Conservation (phyloP, 1,284 basidiomycete genomes). For the Rhodotorula sp. region DNA sequence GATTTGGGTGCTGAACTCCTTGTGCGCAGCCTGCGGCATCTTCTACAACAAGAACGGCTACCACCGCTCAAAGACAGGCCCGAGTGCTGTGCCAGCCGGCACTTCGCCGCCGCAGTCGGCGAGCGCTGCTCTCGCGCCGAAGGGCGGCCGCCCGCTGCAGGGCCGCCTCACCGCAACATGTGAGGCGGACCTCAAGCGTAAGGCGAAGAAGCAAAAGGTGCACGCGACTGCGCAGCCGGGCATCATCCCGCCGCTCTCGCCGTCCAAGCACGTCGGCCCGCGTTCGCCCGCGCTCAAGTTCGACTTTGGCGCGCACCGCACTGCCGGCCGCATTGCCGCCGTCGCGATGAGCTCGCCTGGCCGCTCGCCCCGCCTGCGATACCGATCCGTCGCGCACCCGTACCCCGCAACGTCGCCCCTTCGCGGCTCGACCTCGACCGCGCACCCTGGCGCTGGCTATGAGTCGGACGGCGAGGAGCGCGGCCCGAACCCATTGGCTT, state of each 20-base stretch:
- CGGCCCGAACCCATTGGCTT: slow-evolving; percentile 14
- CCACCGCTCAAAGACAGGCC: slow-evolving; percentile 33
- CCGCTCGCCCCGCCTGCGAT: slow-evolving; percentile 26
- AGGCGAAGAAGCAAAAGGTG: slow-evolving; percentile 5
- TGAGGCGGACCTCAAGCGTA: slow-evolving; percentile 42
- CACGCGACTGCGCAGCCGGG: background rate
- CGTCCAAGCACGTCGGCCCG: slow-evolving; percentile 40
- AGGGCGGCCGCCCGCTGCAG: slow-evolving; percentile 23
- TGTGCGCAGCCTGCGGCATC: slow-evolving; percentile 34
- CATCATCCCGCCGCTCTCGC: slow-evolving; percentile 37
- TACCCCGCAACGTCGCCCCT: slow-evolving; percentile 37
- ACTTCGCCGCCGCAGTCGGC: slow-evolving; percentile 5
- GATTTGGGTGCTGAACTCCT: background rate
- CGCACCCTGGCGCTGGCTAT: slow-evolving; percentile 16
- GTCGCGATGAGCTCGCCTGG: slow-evolving; percentile 36
- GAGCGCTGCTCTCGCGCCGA: background rate
- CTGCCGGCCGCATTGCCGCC: background rate
- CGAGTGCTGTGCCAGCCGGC: background rate
- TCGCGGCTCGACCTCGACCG: slow-evolving; percentile 20
- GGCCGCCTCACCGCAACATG: slow-evolving; percentile 41
- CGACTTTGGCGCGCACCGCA: slow-evolving; percentile 4
- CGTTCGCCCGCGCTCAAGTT: slow-evolving; percentile 30
- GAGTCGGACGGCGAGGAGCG: slow-evolving; percentile 34
- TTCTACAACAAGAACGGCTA: slow-evolving; percentile 43
- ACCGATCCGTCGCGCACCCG: slow-evolving; percentile 4